Conservation (phyloP, 1,284 basidiomycete species). For the Pseudomicrostroma phylloplanum region DNA sequence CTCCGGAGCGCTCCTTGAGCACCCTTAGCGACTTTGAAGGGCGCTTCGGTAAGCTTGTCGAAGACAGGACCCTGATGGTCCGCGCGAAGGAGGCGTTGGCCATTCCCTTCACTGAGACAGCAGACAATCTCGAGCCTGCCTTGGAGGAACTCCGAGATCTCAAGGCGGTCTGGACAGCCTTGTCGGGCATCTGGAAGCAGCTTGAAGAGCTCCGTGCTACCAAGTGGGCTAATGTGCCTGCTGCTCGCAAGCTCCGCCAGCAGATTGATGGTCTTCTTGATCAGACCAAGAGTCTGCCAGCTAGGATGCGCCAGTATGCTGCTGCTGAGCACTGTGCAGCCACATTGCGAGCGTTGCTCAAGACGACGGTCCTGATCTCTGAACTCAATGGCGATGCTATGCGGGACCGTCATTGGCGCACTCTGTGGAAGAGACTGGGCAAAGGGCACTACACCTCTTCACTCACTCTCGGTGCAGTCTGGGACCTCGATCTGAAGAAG, state of each 20-base stretch:
- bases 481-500: conserved; percentile 89
- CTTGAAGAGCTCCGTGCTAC: conserved; percentile 81
- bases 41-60: conserved; percentile 78
- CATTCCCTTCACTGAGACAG: conserved; percentile 64
- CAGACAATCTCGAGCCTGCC: conserved; percentile 81
- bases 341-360: conserved; percentile 72
- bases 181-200: conserved; percentile 94
- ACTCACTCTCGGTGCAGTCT: conserved; percentile 93
- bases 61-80: conserved; percentile 87
- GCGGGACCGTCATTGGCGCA: conserved; percentile 96
- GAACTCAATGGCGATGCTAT: conserved; percentile 96
- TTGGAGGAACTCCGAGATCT: conserved; percentile 92
- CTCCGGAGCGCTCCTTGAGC: conserved; percentile 89
- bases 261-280: conserved; percentile 80
- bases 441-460: conserved; percentile 55
- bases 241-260: conserved; percentile 79
- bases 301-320: conserved; percentile 95
- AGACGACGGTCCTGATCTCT: conserved; percentile 78
- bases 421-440: conserved; percentile 82
- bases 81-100: conserved; percentile 94
- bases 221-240: conserved; percentile 76
- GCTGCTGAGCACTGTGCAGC: conserved; percentile 99
- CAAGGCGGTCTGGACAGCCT: conserved; percentile 96
- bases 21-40: conserved; percentile 89
- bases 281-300: conserved; percentile 97